These are phyloP conservation scores for Leccinum subgranulosum DNA, from an alignment of 768 basidiomycete species.

Conservation along the genomic window DNA sequence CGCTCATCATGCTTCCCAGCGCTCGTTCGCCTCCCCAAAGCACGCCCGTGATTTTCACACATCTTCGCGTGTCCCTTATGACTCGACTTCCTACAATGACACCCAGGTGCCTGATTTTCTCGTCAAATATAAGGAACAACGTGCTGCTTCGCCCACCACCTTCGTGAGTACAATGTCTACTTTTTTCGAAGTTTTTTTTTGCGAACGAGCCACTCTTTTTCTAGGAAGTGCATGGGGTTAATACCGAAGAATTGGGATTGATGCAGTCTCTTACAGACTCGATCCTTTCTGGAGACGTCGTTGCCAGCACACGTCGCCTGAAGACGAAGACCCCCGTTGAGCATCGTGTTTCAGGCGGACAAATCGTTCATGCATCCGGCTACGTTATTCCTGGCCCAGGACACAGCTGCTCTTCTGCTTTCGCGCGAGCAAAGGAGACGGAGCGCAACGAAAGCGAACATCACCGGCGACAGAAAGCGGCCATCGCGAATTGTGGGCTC, in stretches of 20 bases:
- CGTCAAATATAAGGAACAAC: slow-evolving; percentile 25
- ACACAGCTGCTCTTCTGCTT: slow-evolving; percentile 22
- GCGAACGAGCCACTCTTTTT: not conserved
- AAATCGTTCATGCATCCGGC: slow-evolving; percentile 25
- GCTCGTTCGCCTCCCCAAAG: not conserved
- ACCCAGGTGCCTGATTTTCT: slow-evolving; percentile 27
- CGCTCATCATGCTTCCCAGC: not conserved
- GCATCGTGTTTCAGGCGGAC: slow-evolving; percentile 16
- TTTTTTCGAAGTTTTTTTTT: not conserved
- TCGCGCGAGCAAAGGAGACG: slow-evolving; percentile 24
- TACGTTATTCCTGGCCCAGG: slow-evolving; percentile 31
- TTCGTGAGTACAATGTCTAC: slow-evolving; percentile 2
- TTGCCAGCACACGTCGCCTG: slow-evolving; percentile 29
- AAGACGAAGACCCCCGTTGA: slow-evolving; percentile 28
- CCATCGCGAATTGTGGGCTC: slow-evolving; percentile 31
- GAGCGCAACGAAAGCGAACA: slow-evolving; percentile 23
- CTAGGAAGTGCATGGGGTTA: slow-evolving; percentile 1
- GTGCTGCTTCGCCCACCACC: not conserved
- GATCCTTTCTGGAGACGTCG: slow-evolving; percentile 21
- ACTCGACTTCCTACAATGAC: slow-evolving; percentile 28
- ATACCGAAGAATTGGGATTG: slow-evolving; percentile 14
- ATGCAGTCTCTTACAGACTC: slow-evolving; percentile 24
- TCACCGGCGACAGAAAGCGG: slow-evolving; percentile 25
- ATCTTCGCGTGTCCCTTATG: slow-evolving; percentile 12
- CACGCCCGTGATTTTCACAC: slow-evolving; percentile 25